Base-by-base conservation (phyloP, 345 rosid genomes). In the Eucalyptus microcorys region DNA sequence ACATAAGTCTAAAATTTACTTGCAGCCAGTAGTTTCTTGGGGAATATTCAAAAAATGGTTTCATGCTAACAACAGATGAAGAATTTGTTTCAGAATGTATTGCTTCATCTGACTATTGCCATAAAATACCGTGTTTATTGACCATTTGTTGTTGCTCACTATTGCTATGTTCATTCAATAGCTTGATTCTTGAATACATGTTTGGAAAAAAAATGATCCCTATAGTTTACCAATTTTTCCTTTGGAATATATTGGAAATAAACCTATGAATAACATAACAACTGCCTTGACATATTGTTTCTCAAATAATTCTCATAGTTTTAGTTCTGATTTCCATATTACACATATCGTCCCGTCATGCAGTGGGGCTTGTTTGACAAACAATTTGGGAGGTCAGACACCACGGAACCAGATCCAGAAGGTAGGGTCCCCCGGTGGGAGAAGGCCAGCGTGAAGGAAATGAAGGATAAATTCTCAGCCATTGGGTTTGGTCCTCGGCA, bases 331-430 rank as follows among this genome's bases (percentile, higher is more conserved):
- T 87, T n/a, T 87, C 47, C 47, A 42, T 43, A 11, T 66, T 27
- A 76, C 21, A 57, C 30, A 10, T 9, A 43, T 17, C 80, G 89
- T 49, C 89, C 91, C 76, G 12, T 52, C 50, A 86, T 42, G 89
- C 91, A 97, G 99, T 97, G 99, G 99, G 95, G 96, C 64, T 93
- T 97, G 92, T 97, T 97, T 83, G 98, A 97, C 90, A 94, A 89
- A 91, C 96, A 97, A 89, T 93, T 97, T 45, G 99, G 99, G 90
- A 91, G 99, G 90, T 87, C 93, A 37, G 99, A 97, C 92, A 50
- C 96, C 48, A 91, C 91, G 59, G 96, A 92, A 89, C 90, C 97
- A 8, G 99, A 97, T 92, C 98, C 97, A 76, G 97, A 95, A 88
- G 99, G 98, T 14, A 93, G 99, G 90, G 89, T 97, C 87, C 99